Conservation (phyloP, 163 green algal species). For the Chloroidium sp. region DNA sequence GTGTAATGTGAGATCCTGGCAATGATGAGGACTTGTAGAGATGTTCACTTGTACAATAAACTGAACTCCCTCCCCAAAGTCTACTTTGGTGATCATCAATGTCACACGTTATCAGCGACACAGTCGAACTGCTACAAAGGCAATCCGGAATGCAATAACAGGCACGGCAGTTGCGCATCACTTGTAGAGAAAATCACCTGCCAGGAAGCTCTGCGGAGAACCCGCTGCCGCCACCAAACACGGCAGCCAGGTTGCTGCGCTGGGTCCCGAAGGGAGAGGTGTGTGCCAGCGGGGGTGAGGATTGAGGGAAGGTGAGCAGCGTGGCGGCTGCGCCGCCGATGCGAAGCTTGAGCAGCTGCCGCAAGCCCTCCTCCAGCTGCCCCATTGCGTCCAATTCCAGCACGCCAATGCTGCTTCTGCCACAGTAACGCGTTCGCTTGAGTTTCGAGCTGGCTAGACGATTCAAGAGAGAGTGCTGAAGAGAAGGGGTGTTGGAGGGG, state of each 20-base stretch:
- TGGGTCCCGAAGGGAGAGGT: neutral
- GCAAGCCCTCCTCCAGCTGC: conserved; percentile 7
- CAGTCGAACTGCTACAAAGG: too few relatives aligned
- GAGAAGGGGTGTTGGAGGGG: too few relatives aligned
- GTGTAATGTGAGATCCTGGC: too few relatives aligned
- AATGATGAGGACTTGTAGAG: too few relatives aligned
- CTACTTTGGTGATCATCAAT: too few relatives aligned
- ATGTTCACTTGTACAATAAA: too few relatives aligned
- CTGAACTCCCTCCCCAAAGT: too few relatives aligned
- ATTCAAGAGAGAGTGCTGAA: too few relatives aligned
- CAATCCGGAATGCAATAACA: too few relatives aligned
- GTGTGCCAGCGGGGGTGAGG: neutral
- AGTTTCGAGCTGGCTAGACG: too few relatives aligned
- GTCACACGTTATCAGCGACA: too few relatives aligned
- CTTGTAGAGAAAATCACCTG: neutral
- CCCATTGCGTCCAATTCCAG: neutral
- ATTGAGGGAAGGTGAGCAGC: neutral
- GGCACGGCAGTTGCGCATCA: too few relatives aligned
- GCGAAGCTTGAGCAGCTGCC: neutral
- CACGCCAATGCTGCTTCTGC: conserved; percentile 3
- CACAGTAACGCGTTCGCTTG: neutral
- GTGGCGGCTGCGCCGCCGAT: neutral
- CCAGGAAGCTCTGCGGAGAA: neutral
- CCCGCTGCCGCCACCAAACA: neutral
- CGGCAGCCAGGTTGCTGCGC: neutral